These are phyloP conservation scores for Bauhinia variegata DNA, from an alignment of 306 rosid species.

Conservation along the genomic window DNA sequence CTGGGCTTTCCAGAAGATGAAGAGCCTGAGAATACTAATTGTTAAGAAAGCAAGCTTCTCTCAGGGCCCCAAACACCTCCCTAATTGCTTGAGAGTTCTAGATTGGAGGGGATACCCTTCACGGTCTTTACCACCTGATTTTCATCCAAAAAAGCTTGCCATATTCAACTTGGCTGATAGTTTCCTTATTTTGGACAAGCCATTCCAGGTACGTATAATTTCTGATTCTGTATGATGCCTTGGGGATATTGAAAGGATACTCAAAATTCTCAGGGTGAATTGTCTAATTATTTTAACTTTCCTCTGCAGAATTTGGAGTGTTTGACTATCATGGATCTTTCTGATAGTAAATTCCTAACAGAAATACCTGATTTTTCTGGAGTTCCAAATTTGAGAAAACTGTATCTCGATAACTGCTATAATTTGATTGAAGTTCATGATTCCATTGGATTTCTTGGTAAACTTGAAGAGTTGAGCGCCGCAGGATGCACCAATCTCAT, in stretches of 20 bases:
- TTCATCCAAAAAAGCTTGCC: not conserved
- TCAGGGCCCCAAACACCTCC: not conserved
- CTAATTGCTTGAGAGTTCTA: constrained; percentile 2
- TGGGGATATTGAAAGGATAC: not conserved
- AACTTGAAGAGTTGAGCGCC: constrained; percentile 14
- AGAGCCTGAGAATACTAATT: constrained; percentile 16
- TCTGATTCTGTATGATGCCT: too few relatives aligned
- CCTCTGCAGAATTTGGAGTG: constrained; percentile 8
- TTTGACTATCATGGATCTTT: constrained; percentile 10
- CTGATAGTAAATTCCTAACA: not conserved
- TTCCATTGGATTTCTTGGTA: constrained; percentile 12
- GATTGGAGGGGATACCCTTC: not conserved
- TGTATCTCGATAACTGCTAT: not conserved
- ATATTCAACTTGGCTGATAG: not conserved
- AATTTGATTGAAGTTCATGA: constrained; percentile 17
- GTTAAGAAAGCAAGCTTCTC: constrained; percentile 6
- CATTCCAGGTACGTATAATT: not conserved
- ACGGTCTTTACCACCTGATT: not conserved
- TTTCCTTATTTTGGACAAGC: not conserved
- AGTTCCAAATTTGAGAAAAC: not conserved
- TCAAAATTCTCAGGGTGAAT: too few relatives aligned
- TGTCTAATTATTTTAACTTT: not conserved
- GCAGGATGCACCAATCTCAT: not conserved
- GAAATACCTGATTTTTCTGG: constrained; percentile 25
- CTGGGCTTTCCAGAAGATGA: constrained; percentile 25